Evolutionary conservation across 2,329 filamentous ascomycete species (phyloP).

Genomic region (Mycosphaerella arachidis): DNA sequence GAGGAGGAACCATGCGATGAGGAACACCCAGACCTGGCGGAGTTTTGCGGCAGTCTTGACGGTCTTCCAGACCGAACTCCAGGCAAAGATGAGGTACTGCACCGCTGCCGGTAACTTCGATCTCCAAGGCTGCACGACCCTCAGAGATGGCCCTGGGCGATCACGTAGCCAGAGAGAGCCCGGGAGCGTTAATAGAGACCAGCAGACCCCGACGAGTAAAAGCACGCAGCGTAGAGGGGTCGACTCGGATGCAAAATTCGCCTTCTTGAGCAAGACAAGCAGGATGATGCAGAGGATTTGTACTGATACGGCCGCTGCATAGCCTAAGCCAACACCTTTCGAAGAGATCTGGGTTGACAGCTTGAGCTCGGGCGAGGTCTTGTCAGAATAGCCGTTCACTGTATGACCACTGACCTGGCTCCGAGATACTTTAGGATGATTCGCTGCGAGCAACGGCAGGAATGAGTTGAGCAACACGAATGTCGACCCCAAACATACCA

Average conservation of each 20-base stretch:
- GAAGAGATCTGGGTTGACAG: constrained; percentile 83
- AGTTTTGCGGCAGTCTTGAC: constrained; percentile 65
- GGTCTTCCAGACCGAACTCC: constrained; percentile 76
- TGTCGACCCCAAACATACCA: constrained; percentile 87
- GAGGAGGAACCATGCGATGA: constrained; percentile 84
- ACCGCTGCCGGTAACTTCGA: constrained; percentile 30
- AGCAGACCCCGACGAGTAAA: constrained; percentile 80
- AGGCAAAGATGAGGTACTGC: constrained; percentile 73
- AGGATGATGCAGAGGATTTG: constrained; percentile 74
- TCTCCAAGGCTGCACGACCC: constrained; percentile 29
- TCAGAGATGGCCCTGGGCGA: constrained; percentile 65
- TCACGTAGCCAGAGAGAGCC: constrained; percentile 73
- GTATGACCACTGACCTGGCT: neutral
- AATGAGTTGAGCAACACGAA: constrained; percentile 96
- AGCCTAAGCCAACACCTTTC: constrained; percentile 84
- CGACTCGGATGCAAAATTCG: constrained; percentile 64
- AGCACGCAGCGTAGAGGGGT: constrained; percentile 78
- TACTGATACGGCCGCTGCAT: constrained; percentile 74
- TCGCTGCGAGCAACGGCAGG: constrained; percentile 76
- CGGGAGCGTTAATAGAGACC: constrained; percentile 80
- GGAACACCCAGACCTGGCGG: constrained; percentile 67
- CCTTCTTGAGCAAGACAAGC: constrained; percentile 52
- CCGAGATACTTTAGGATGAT: constrained; percentile 57
- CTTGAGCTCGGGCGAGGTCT: constrained; percentile 60
- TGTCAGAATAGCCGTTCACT: neutral